These are phyloP conservation scores for Zygnema cylindricum DNA, from an alignment of 139 green algal genomes.

Conservation along the genomic window DNA sequence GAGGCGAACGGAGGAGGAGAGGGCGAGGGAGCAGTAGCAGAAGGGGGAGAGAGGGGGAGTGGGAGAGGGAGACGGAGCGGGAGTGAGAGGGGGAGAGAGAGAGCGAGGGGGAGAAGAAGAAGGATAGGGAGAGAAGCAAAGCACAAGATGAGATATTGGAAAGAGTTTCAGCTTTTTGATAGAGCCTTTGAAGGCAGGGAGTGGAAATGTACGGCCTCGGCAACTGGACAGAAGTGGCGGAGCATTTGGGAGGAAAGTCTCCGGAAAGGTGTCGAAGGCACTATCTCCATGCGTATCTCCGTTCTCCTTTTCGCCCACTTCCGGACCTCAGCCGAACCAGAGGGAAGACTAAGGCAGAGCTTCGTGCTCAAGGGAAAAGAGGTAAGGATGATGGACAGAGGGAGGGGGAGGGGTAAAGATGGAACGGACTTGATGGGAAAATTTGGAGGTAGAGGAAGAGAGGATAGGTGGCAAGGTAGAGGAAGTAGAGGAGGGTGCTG, in stretches of 20 bases:
- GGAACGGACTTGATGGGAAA: not conserved
- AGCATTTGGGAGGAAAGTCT: conserved; percentile 80
- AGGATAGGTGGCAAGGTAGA: not conserved
- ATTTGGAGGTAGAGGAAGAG: not conserved
- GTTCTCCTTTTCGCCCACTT: conserved; percentile 50
- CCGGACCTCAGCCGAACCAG: conserved; percentile 12
- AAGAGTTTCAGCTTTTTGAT: too few relatives aligned
- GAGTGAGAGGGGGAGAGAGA: too few relatives aligned
- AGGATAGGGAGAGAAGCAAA: too few relatives aligned
- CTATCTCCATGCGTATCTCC: conserved; percentile 85
- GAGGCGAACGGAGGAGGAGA: too few relatives aligned
- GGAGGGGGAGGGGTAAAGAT: not conserved
- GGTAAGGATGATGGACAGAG: not conserved
- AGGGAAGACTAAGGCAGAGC: conserved; percentile 19
- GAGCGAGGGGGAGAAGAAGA: too few relatives aligned
- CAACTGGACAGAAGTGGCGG: conserved; percentile 87
- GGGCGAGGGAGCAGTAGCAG: too few relatives aligned
- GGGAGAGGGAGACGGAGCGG: too few relatives aligned
- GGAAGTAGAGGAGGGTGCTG: not conserved
- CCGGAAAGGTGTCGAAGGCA: conserved; percentile 77
- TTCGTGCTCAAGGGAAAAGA: not conserved
- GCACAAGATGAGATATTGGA: too few relatives aligned
- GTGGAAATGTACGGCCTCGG: conserved; percentile 88
- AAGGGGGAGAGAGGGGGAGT: too few relatives aligned
- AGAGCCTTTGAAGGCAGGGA: conserved; percentile 15